phyloP scores from a whole-genome alignment of 768 basidiomycete genomes.

The Leucocoprinus sp. region DNA sequence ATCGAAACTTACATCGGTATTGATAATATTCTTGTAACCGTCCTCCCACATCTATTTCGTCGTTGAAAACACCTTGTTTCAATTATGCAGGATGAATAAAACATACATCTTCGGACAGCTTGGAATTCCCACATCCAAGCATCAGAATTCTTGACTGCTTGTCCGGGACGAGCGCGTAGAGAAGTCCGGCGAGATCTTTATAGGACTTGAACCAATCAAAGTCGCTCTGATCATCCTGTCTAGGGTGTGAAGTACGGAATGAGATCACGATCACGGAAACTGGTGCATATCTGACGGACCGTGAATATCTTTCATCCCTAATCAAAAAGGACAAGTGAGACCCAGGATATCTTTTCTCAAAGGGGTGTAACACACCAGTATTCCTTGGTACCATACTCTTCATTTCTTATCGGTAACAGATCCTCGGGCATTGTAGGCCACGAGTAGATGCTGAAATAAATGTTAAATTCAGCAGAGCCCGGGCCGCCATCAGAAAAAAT shows the following conservation, averaged over 20 bases:
- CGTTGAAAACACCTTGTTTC: neutral
- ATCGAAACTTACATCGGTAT: conserved; percentile 52
- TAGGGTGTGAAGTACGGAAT: conserved; percentile 18
- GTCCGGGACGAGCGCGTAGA: conserved; percentile 56
- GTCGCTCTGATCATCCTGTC: conserved; percentile 47
- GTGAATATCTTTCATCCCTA: conserved; percentile 65
- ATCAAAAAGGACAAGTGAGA: neutral
- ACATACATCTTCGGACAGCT: conserved; percentile 65
- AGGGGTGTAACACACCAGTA: conserved; percentile 48
- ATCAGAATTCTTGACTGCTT: conserved; percentile 59
- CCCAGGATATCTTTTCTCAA: neutral
- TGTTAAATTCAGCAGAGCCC: neutral
- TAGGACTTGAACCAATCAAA: conserved; percentile 92
- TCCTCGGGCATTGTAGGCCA: conserved; percentile 9
- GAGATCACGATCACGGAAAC: neutral
- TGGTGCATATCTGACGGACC: conserved; percentile 31
- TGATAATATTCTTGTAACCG: conserved; percentile 73
- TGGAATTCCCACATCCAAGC: conserved; percentile 83
- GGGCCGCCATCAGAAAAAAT: neutral
- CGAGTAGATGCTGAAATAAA: neutral
- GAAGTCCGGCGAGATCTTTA: conserved; percentile 52
- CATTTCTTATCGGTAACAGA: conserved; percentile 53
- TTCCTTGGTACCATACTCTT: conserved; percentile 57
- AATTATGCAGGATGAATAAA: neutral
- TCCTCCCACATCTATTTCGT: conserved; percentile 72